These are phyloP conservation scores for Malassezia furfur DNA, from an alignment of 1,284 basidiomycete species.

Conservation along the genomic window DNA sequence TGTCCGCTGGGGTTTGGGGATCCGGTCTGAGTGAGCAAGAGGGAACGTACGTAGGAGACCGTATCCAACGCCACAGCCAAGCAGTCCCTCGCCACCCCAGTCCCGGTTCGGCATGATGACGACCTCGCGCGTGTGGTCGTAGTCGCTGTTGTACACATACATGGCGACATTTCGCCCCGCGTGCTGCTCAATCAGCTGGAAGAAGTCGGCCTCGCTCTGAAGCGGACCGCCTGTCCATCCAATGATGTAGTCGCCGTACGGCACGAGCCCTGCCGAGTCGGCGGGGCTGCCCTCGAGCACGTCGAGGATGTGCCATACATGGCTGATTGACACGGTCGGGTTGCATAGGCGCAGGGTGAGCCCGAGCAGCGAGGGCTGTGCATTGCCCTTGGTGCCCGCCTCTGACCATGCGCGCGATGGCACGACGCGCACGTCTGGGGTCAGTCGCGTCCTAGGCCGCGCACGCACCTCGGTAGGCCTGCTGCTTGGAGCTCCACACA, in stretches of 20 bases:
- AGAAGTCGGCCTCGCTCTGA: constrained; percentile 86
- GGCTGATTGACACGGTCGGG: constrained; percentile 30
- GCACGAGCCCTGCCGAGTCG: constrained; percentile 65
- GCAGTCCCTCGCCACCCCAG: constrained; percentile 43
- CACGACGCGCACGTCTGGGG: constrained; percentile 62
- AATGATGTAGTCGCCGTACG: constrained; percentile 77
- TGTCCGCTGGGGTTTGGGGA: constrained; percentile 14
- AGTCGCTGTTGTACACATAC: constrained; percentile 94
- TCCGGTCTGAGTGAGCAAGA: constrained; percentile 12
- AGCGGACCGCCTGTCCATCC: constrained; percentile 86
- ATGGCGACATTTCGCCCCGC: constrained; percentile 82
- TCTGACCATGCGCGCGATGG: constrained; percentile 71
- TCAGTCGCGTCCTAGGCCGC: background rate
- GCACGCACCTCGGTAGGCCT: constrained; percentile 67
- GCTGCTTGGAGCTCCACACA: constrained; percentile 83
- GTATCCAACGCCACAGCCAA: constrained; percentile 43
- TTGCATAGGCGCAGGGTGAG: constrained; percentile 77
- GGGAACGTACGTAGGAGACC: constrained; percentile 28
- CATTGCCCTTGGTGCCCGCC: constrained; percentile 20
- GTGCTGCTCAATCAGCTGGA: constrained; percentile 88
- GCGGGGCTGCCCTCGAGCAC: constrained; percentile 91
- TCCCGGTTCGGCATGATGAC: constrained; percentile 38
- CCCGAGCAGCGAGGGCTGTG: constrained; percentile 67
- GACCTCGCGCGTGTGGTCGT: constrained; percentile 56
- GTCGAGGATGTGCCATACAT: constrained; percentile 89